A percentile compares a stretch with the other conserved stretches of the same genome.
These are phyloP conservation scores for Haplosporangium sp. DNA, from an alignment of 371 early-diverging fungal genomes.

Conservation along the genomic window DNA sequence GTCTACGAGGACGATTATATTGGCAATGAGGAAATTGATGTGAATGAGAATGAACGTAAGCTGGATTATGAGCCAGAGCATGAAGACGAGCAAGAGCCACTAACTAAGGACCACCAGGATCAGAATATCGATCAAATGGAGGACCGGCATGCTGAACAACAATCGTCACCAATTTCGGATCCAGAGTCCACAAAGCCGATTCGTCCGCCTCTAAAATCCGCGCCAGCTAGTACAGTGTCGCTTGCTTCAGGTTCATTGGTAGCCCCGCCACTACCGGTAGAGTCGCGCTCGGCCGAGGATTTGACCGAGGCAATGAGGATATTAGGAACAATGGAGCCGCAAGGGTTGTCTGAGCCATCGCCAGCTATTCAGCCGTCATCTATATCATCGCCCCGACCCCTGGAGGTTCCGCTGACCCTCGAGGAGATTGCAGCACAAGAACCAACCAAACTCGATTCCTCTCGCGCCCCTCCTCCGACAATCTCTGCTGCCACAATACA, in stretches of 20 bases:
- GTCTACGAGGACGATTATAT: slow-evolving; percentile 1
- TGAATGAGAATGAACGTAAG: slow-evolving; percentile 12
- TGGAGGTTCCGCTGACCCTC: slow-evolving; percentile 19
- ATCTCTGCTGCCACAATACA: background rate
- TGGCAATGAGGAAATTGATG: background rate
- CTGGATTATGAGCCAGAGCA: slow-evolving; percentile 17
- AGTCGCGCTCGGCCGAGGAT: slow-evolving; percentile 21
- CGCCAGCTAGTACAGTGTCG: slow-evolving; percentile 8
- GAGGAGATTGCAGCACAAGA: slow-evolving; percentile 46
- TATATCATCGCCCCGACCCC: background rate
- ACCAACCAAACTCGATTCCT: slow-evolving; percentile 10
- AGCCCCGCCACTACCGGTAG: background rate
- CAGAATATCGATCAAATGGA: slow-evolving; percentile 2
- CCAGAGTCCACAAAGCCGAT: background rate
- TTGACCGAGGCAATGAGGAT: slow-evolving; percentile 4
- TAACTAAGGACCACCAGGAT: background rate
- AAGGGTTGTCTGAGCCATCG: too few species aligned
- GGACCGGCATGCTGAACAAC: too few species aligned
- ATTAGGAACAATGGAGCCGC: too few species aligned
- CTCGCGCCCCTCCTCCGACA: background rate
- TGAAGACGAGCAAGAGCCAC: slow-evolving; percentile 8
- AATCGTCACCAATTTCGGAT: too few species aligned
- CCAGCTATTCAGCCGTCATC: too few species aligned
- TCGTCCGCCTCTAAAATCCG: slow-evolving; percentile 16
- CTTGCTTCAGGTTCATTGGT: background rate